Conservation (phyloP, 805 yeast genomes). For the Osmozyma mogii region DNA sequence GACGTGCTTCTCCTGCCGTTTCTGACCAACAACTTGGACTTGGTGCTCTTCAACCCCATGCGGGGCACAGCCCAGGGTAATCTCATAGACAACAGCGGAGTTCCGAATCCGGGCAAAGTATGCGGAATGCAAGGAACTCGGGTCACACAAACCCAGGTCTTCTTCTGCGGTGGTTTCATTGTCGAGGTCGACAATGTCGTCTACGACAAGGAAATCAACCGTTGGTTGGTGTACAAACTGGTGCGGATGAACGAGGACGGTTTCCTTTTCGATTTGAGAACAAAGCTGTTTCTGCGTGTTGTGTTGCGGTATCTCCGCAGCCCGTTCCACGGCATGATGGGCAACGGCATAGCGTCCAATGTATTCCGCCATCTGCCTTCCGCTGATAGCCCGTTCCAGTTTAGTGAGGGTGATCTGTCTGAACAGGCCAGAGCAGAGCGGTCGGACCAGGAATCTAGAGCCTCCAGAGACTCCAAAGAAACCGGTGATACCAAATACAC, state of each 20-base stretch:
- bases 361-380: too few relatives aligned
- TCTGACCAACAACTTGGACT: conserved; percentile 30
- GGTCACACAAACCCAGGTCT: conserved; percentile 48
- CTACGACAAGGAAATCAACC: conserved; percentile 16
- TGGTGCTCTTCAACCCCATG: conserved; percentile 22
- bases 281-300: conserved; percentile 12
- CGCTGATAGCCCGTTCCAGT: too few relatives aligned
- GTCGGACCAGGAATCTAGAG: too few relatives aligned
- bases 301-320: too few relatives aligned
- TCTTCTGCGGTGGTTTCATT: conserved; percentile 67
- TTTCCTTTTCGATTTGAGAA: conserved; percentile 48
- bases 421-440: too few relatives aligned
- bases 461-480: too few relatives aligned
- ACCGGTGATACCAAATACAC: too few relatives aligned
- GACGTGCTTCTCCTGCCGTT: conserved; percentile 32
- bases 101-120: conserved; percentile 40
- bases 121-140: conserved; percentile 40
- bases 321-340: conserved; percentile 24
- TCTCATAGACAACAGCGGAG: background rate
- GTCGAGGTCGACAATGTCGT: conserved; percentile 17
- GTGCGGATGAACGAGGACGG: conserved; percentile 45
- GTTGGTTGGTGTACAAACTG: conserved; percentile 35
- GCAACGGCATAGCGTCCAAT: conserved; percentile 23
- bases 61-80: conserved; percentile 20
- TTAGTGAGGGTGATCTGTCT: too few relatives aligned